These are phyloP conservation scores for Castanea mollissima DNA, from an alignment of 306 rosid species.

Conservation along the genomic window DNA sequence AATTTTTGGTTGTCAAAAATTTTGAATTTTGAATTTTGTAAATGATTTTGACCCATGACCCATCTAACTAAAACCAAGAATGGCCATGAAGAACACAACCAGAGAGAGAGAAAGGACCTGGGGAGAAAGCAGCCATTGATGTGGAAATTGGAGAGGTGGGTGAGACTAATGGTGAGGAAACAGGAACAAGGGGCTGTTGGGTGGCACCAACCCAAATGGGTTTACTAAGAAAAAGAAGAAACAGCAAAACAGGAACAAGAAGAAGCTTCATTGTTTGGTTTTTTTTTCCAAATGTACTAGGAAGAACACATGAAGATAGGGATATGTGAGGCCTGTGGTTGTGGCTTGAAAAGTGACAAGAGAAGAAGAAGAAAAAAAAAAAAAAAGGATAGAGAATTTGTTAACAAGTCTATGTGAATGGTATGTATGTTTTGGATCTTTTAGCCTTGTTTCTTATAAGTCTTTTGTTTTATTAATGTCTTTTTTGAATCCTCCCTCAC, in stretches of 20 bases:
- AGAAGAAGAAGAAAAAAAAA: conserved; percentile 9
- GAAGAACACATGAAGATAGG: conserved; percentile 29
- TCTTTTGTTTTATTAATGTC: not conserved
- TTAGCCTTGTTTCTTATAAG: not conserved
- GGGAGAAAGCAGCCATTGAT: conserved; percentile 58
- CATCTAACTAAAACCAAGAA: conserved; percentile 19
- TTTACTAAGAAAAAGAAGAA: conserved; percentile 36
- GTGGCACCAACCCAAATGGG: conserved; percentile 47
- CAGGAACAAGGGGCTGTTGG: conserved; percentile 33
- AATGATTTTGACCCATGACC: conserved; percentile 1
- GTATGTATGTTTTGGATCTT: conserved; percentile 23
- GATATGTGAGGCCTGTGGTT: conserved; percentile 7
- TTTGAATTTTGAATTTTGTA: conserved; percentile 45
- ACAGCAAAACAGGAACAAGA: conserved; percentile 23
- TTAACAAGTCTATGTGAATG: conserved; percentile 4
- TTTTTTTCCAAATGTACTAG: conserved; percentile 1
- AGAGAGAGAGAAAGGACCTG: conserved; percentile 37
- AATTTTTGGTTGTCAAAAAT: not conserved
- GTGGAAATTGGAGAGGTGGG: conserved; percentile 43
- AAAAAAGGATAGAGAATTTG: not conserved
- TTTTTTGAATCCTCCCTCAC: not conserved
- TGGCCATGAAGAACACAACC: not conserved
- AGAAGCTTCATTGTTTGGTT: conserved; percentile 40
- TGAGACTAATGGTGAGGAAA: conserved; percentile 38
- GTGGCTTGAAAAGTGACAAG: conserved; percentile 24